Evolutionary conservation across 495 filamentous ascomycete genomes (phyloP).

Genomic region (Chaetomidium leptoderma): DNA sequence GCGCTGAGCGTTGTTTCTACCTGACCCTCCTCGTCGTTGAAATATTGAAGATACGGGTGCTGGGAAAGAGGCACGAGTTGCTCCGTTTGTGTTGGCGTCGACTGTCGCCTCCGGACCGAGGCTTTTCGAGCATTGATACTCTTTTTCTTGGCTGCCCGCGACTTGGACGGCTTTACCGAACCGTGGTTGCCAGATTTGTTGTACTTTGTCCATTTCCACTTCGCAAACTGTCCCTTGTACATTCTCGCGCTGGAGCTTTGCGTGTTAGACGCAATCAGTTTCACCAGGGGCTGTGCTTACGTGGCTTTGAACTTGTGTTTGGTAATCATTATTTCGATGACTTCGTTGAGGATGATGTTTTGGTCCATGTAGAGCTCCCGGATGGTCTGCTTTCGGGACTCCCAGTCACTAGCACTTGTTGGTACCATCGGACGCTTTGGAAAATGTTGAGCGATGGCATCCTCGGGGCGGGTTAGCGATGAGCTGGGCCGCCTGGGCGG

Average conservation of each 20-base stretch:
- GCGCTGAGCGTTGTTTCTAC: conserved; percentile 13
- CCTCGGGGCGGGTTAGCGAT: neutral
- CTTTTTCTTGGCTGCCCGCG: conserved; percentile 5
- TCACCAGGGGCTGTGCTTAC: conserved; percentile 14
- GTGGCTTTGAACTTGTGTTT: conserved; percentile 36
- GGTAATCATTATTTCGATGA: conserved; percentile 31
- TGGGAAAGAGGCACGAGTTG: neutral
- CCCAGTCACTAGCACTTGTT: conserved; percentile 33
- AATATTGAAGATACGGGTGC: neutral
- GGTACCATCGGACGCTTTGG: conserved; percentile 29
- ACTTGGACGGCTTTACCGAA: conserved; percentile 10
- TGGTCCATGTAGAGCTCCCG: conserved; percentile 31
- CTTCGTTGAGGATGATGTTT: conserved; percentile 36
- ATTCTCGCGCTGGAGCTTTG: conserved; percentile 26
- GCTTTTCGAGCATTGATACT: neutral
- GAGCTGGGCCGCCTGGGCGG: neutral
- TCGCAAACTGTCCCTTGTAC: conserved; percentile 38
- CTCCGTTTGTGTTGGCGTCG: no score
- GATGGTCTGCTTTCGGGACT: conserved; percentile 30
- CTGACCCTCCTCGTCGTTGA: conserved; percentile 4
- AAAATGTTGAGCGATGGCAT: neutral
- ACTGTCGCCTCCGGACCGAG: neutral
- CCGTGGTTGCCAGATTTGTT: conserved; percentile 23
- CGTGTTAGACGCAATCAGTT: neutral
- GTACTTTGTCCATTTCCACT: conserved; percentile 38